Evolutionary conservation across 2,329 filamentous ascomycete genomes (phyloP).

Genomic region (Exophiala sp.): DNA sequence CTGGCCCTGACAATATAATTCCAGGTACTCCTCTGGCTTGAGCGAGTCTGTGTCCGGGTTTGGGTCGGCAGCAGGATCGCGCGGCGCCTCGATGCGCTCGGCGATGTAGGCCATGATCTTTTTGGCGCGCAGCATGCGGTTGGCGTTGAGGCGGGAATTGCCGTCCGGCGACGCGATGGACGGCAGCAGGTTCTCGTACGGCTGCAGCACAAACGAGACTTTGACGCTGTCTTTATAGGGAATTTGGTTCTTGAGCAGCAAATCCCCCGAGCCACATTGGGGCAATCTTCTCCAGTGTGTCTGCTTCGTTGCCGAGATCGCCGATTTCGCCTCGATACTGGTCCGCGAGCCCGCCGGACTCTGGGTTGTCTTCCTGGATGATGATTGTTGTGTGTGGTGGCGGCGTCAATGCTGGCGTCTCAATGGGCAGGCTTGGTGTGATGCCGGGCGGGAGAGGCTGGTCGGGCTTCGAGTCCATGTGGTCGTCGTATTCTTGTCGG

Average conservation of each 20-base stretch:
- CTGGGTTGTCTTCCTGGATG: conserved; percentile 60
- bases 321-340: conserved; percentile 85
- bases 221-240: conserved; percentile 89
- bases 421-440: conserved; percentile 39
- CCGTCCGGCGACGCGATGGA: conserved; percentile 66
- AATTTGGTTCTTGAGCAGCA: conserved; percentile 72
- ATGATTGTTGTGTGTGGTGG: conserved; percentile 52
- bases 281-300: conserved; percentile 75
- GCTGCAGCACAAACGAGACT: conserved; percentile 86
- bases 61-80: conserved; percentile 12
- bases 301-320: conserved; percentile 67
- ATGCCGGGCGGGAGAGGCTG: conserved; percentile 38
- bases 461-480: conserved; percentile 36
- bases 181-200: conserved; percentile 68
- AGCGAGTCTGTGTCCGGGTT: conserved; percentile 35
- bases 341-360: conserved; percentile 65
- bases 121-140: conserved; percentile 89
- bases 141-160: conserved; percentile 89
- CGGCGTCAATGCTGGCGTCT: conserved; percentile 42
- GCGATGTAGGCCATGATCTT: conserved; percentile 91
- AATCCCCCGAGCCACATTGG: conserved; percentile 90
- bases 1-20: conserved; percentile 81
- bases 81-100: conserved; percentile 73
- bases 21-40: conserved; percentile 85
- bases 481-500: conserved; percentile 43